phyloP scores from a whole-genome alignment of 2,329 filamentous ascomycete genomes.

The Mycosphaerella arachidis region DNA sequence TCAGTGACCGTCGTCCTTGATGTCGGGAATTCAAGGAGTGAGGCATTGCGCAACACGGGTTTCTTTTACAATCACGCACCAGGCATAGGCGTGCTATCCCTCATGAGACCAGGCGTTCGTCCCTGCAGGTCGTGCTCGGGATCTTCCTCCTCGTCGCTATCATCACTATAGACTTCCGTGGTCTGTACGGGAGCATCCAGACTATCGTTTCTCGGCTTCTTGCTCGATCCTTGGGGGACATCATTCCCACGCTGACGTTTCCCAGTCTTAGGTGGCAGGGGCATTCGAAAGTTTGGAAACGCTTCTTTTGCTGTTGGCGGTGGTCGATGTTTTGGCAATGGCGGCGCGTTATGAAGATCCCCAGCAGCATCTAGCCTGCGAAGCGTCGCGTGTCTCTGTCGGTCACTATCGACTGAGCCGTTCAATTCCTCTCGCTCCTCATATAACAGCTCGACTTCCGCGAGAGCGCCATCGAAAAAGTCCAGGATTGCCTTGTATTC shows the following conservation, averaged over 20 bases:
- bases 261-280: neutral
- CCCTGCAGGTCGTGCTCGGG: neutral
- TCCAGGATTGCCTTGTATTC: neutral
- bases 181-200: neutral
- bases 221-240: neutral
- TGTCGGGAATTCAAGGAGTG: neutral
- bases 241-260: neutral
- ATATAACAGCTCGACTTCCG: neutral
- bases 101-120: neutral
- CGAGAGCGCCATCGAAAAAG: neutral
- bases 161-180: neutral
- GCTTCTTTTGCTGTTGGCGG: neutral
- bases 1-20: neutral
- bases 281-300: neutral
- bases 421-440: neutral
- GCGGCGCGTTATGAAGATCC: neutral
- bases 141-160: neutral
- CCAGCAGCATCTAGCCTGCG: neutral
- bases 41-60: neutral
- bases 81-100: neutral
- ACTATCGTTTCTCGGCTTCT: neutral
- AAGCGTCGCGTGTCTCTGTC: neutral
- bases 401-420: neutral
- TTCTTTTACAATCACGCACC: neutral
- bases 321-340: neutral